A percentile compares a stretch with the other conserved stretches of the same genome.
Evolutionary conservation across 1,139 yeast genomes (phyloP).

Genomic region (Kodamaea arcana): DNA sequence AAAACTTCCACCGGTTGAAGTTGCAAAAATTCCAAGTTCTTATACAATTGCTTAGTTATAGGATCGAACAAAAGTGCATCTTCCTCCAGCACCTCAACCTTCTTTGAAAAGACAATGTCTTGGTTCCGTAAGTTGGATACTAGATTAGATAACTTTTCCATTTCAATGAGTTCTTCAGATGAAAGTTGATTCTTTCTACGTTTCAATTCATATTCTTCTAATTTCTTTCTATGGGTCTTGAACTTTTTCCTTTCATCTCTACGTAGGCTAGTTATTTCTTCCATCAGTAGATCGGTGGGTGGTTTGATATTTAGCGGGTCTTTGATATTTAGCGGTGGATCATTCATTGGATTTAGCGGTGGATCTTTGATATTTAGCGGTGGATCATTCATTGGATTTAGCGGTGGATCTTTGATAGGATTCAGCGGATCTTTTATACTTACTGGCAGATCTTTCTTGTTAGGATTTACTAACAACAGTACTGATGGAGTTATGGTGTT

Average conservation of each 20-base stretch:
- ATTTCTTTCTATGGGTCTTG: slow-evolving; percentile 50
- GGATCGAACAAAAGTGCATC: slow-evolving; percentile 37
- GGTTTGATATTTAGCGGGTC: not conserved
- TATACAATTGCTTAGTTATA: slow-evolving; percentile 17
- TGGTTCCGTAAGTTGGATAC: slow-evolving; percentile 9
- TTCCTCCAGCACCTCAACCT: slow-evolving; percentile 21
- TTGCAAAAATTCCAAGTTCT: slow-evolving; percentile 63
- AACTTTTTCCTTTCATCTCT: slow-evolving; percentile 70
- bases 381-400: too few species aligned
- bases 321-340: not conserved
- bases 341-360: too few species aligned
- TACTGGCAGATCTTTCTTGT: too few species aligned
- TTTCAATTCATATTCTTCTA: slow-evolving; percentile 34
- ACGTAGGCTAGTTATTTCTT: slow-evolving; percentile 72
- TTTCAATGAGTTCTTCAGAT: slow-evolving; percentile 20
- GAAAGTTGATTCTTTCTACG: slow-evolving; percentile 23
- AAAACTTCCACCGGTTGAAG: slow-evolving; percentile 74
- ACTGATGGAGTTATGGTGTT: too few species aligned
- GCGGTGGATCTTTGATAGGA: too few species aligned
- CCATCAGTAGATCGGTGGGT: slow-evolving; percentile 24
- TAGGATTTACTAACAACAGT: too few species aligned
- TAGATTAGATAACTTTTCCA: slow-evolving; percentile 23
- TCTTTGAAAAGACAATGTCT: slow-evolving; percentile 8
- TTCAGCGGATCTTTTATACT: not conserved
- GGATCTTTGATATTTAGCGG: not conserved